Conservation (phyloP, 495 filamentous ascomycete species). For the Neurospora cerealis region DNA sequence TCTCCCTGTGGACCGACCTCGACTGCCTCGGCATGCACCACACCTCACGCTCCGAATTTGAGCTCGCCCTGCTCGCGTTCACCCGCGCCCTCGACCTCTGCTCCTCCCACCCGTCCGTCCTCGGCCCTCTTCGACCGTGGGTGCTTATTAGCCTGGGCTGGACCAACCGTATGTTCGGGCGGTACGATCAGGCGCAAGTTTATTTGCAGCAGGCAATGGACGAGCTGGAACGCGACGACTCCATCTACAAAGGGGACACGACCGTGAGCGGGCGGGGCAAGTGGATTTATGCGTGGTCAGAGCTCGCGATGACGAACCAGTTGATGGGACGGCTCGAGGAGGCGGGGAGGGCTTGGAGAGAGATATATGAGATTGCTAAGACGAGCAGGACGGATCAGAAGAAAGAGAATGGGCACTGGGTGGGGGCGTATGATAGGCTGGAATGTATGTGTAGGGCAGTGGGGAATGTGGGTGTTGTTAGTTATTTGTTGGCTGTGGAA, state of each 20-base stretch:
- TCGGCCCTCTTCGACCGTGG: not conserved
- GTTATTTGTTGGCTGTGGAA: conserved; percentile 17
- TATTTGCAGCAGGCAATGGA: conserved; percentile 4
- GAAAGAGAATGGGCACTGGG: not conserved
- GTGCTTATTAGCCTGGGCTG: conserved; percentile 8
- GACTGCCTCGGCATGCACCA: too few species aligned
- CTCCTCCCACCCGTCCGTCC: not conserved
- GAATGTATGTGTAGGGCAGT: conserved; percentile 19
- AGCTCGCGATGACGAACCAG: conserved; percentile 21
- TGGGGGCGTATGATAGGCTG: not conserved
- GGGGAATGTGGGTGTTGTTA: conserved; percentile 25
- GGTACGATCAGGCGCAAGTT: conserved; percentile 10
- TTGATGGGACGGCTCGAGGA: conserved; percentile 14
- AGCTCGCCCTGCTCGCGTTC: not conserved
- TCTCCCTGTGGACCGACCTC: too few species aligned
- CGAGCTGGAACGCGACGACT: not conserved
- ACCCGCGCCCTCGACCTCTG: conserved; percentile 4
- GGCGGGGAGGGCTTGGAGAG: conserved; percentile 11
- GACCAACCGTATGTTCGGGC: conserved; percentile 11
- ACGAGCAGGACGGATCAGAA: conserved; percentile 2
- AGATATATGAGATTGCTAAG: conserved; percentile 16
- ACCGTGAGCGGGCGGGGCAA: not conserved
- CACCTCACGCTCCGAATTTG: not conserved
- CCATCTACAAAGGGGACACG: not conserved
- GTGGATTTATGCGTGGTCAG: conserved; percentile 9